Conservation (phyloP, 768 basidiomycete species). For the Psilocybe azurescens region DNA sequence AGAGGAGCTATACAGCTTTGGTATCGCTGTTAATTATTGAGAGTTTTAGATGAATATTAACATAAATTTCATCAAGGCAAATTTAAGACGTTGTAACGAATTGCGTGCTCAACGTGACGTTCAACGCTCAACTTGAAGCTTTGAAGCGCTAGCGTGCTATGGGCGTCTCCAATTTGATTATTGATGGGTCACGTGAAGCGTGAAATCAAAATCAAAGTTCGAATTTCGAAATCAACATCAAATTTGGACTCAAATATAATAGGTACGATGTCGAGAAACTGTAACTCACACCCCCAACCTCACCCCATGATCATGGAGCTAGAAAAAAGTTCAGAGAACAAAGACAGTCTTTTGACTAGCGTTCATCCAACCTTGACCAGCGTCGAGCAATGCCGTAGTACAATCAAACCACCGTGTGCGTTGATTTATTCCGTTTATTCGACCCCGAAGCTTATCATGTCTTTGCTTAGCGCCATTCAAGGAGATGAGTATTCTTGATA, state of each 20-base stretch:
- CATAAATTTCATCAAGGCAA: too few species aligned
- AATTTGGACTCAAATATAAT: not conserved
- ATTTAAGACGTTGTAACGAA: too few species aligned
- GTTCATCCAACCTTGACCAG: too few species aligned
- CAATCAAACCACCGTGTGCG: not conserved
- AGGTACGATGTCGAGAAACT: not conserved
- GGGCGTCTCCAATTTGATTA: too few species aligned
- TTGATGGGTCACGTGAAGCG: not conserved
- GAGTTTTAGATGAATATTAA: too few species aligned
- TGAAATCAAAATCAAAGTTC: not conserved
- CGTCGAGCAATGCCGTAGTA: not conserved
- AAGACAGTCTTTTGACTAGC: too few species aligned
- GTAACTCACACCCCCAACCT: too few species aligned
- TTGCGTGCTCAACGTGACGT: too few species aligned
- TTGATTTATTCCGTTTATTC: not conserved
- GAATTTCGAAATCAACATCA: constrained; percentile 3
- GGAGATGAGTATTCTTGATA: constrained; percentile 57
- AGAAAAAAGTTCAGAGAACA: not conserved
- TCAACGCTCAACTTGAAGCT: too few species aligned
- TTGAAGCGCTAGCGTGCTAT: too few species aligned
- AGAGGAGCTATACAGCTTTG: too few species aligned
- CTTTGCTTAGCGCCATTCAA: constrained; percentile 38
- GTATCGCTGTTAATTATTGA: too few species aligned
- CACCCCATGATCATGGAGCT: not conserved
- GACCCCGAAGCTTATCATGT: not conserved